Evolutionary conservation across 352 stramenopile species (phyloP).

Genomic region (Hyaloperonospora arabidopsidis): DNA sequence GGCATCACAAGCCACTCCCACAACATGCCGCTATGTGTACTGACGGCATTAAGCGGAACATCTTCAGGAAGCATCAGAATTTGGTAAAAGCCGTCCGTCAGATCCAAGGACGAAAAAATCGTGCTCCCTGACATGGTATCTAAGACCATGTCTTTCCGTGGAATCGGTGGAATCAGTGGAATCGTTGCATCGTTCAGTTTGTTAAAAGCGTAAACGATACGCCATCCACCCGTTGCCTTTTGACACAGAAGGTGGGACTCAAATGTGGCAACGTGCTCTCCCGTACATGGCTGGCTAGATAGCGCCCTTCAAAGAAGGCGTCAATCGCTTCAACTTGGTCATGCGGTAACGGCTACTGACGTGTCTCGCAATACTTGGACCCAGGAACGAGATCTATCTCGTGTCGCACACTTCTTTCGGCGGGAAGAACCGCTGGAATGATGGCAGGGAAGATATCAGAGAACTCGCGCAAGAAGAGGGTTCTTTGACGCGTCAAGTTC

Average conservation of each 20-base stretch:
- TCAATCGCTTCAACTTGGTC: not conserved
- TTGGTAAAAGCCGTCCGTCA: not conserved
- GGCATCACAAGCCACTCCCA: not conserved
- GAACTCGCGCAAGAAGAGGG: not conserved
- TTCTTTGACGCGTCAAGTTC: not conserved
- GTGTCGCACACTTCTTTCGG: not conserved
- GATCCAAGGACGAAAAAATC: not conserved
- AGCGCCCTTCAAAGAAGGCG: not conserved
- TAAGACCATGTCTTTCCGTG: not conserved
- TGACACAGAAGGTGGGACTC: not conserved
- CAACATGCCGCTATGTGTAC: not conserved
- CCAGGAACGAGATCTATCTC: conserved; percentile 1
- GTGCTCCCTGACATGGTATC: not conserved
- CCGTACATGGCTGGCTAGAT: not conserved
- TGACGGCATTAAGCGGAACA: not conserved
- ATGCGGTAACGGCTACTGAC: not conserved
- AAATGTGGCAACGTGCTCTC: not conserved
- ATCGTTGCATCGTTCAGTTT: not conserved
- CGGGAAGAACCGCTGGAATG: not conserved
- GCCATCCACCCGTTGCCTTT: not conserved
- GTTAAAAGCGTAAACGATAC: too few species aligned
- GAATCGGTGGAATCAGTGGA: not conserved
- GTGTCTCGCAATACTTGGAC: not conserved
- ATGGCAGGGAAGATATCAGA: not conserved
- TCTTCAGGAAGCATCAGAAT: not conserved